A percentile compares a stretch with the other conserved stretches of the same genome.
phyloP scores from a whole-genome alignment of 129 eudicot genomes.

The Tagetes patula region DNA sequence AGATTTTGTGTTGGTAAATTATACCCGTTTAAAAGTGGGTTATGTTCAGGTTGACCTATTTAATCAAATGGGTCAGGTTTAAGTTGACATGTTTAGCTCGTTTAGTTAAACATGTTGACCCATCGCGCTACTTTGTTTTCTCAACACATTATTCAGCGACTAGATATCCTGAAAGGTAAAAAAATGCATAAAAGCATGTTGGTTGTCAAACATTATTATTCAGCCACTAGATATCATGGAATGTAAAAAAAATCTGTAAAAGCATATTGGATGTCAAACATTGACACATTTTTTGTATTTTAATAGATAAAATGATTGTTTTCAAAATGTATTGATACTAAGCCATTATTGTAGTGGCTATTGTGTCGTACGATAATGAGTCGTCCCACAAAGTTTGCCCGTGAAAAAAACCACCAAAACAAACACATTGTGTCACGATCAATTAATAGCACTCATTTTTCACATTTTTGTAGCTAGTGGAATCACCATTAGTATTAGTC shows the following conservation, averaged over 20 bases:
- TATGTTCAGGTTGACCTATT: too few relatives aligned
- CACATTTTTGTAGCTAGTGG: conserved; percentile 6
- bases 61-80: too few relatives aligned
- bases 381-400: conserved; percentile 13
- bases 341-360: conserved; percentile 11
- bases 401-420: conserved; percentile 24
- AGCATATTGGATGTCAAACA: background rate
- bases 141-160: background rate
- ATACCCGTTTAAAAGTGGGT: too few relatives aligned
- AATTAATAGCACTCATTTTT: conserved; percentile 16
- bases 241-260: background rate
- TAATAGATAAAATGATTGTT: conserved; percentile 4
- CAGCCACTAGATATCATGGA: background rate
- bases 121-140: background rate
- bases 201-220: background rate
- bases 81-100: too few relatives aligned
- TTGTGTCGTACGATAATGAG: conserved; percentile 1
- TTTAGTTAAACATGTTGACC: too few relatives aligned
- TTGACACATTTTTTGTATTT: background rate
- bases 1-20: too few relatives aligned
- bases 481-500: conserved; percentile 4
- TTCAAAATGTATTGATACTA: background rate
- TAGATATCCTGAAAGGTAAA: background rate
- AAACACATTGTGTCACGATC: background rate
- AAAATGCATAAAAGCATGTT: background rate